A percentile compares a stretch with the other conserved stretches of the same genome.
These are phyloP conservation scores for Leptographium galeiforme DNA, from an alignment of 2,329 filamentous ascomycete genomes.

Conservation along the genomic window DNA sequence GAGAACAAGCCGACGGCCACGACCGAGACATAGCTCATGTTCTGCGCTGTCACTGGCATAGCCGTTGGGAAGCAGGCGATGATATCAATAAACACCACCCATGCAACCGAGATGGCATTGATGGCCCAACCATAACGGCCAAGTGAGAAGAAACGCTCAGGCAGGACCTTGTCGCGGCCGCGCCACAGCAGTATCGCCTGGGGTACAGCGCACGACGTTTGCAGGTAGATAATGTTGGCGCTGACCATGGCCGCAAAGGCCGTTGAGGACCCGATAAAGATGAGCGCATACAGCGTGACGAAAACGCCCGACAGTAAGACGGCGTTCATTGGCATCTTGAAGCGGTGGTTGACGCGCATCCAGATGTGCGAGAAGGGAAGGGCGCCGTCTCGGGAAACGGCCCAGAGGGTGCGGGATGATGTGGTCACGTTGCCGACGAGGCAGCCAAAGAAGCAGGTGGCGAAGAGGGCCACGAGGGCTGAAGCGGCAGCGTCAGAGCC, in stretches of 20 bases:
- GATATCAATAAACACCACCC: slow-evolving; percentile 5
- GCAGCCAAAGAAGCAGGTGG: slow-evolving; percentile 9
- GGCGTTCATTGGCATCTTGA: slow-evolving; percentile 16
- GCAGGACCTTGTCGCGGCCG: slow-evolving; percentile 15
- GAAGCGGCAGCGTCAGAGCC: slow-evolving; percentile 1
- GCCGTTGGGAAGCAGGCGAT: slow-evolving; percentile 7
- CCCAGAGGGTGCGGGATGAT: slow-evolving; percentile 7
- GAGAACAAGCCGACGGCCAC: slow-evolving; percentile 1
- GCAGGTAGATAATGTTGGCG: slow-evolving; percentile 6
- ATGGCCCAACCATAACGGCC: slow-evolving; percentile 13
- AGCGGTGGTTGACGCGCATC: slow-evolving; percentile 11
- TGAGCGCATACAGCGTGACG: slow-evolving; percentile 14
- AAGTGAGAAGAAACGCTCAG: slow-evolving; percentile 14
- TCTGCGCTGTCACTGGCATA: slow-evolving; percentile 9
- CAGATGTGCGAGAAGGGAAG: slow-evolving; percentile 15
- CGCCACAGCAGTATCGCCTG: slow-evolving; percentile 15
- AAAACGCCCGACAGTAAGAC: slow-evolving; percentile 6
- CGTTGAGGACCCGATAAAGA: slow-evolving; percentile 17
- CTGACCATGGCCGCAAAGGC: slow-evolving; percentile 11
- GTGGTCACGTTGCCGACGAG: slow-evolving; percentile 6
- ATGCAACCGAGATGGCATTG: slow-evolving; percentile 8
- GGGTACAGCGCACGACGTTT: slow-evolving; percentile 12
- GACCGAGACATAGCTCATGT: slow-evolving; percentile 11
- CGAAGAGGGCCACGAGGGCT: slow-evolving; percentile 6
- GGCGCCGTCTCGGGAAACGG: slow-evolving; percentile 13